Evolutionary conservation across 2,329 filamentous ascomycete genomes (phyloP), one percentile per base, ranked within the genome.

Genomic region (Fusarium tuaranense): DNA sequence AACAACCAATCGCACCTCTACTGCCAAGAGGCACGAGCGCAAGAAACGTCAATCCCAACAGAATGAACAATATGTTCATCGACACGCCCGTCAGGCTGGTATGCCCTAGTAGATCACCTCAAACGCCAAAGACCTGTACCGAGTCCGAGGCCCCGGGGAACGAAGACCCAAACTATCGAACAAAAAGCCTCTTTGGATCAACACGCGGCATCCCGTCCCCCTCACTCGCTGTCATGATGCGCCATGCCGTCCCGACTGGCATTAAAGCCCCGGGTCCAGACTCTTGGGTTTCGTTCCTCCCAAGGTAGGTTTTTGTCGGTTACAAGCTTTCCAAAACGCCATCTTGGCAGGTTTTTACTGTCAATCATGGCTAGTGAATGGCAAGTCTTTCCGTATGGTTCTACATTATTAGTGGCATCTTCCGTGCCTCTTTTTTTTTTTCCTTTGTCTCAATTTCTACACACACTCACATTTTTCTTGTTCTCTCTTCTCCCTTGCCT

Each of bases 401-500:
- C 13, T 34, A 34, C 32, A 34, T 34, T 27, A 55, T 55, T 55
- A 55, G 51, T 32, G 51, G 27, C 51, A 20, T 55, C 27, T 34
- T 34, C 18, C 27, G 27, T 55, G 13, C 51, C 36, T 60, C 13
- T 25, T 59, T n/a, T 22, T 38, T 27, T 30, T 36, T 39, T 20
- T 22, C 9, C 44, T 48, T 48, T 48, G 44, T 48, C 44, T 48
- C 44, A 48, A 25, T 25, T 25, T 48, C 20, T 63, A 36, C 58
- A 20, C 16, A n/a, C 48, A 16, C 30, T 32, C 44, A 27, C 13
- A 22, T 25, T 16, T 10, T 20, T 27, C 22, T 32, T 32, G 48
- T 73, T 60, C 30, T n/a, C 58, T 70, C 59, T 41, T 70, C 20
- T 60, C 69, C 36, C 68, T 51, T 55, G 32, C 14, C 22, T 25